Base-by-base conservation (phyloP, 768 basidiomycete genomes). In the Flagelloscypha sp. region DNA sequence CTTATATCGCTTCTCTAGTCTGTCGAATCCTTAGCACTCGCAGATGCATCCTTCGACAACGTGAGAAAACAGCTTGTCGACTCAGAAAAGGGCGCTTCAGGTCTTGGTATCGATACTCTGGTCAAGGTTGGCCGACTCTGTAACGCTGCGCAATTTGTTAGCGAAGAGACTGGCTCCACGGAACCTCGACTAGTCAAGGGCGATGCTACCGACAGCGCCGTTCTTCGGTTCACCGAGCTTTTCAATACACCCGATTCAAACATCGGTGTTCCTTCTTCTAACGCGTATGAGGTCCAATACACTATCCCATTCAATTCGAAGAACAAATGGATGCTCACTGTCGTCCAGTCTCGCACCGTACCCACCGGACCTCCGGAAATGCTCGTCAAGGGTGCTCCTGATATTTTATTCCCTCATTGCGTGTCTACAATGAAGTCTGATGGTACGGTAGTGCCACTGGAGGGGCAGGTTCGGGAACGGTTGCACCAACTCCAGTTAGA, bases 341-440 rank as follows among this genome's bases (percentile, higher is more conserved):
- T 71, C 35, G 44, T 62, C 17, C 48, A 44, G 29, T 45, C 43
- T 7, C 41, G 34, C 30, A 30, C n/a, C 25, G 44, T 10, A 33
- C 41, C 16, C 30, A 44, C 2, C 33, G 41, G 32, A 46, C 36
- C 36, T 22, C 47, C 40, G 0, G 53, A 66, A 50, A 52, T 77
- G 38, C 55, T 69, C 32, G 62, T 66, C 49, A 76, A 78, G 50
- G 75, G 75, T n/a, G 76, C 74, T 1, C 76, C 76, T 0, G 76
- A 79, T 37, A 56, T 73, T 15, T 56, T 74, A 18, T 61, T 72
- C 37, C 55, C 54, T 7, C 49, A 51, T 12, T 72, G 70, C 39
- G 57, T 50, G 5, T 40, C 32, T 5, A 57, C 58, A 27, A 49
- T 63, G 47, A 48, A 39, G 27, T 38, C 56, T 3, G 46, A 61